Evolutionary conservation across 2,329 filamentous ascomycete species (phyloP).

Genomic region (Trichophyton benhamiae): DNA sequence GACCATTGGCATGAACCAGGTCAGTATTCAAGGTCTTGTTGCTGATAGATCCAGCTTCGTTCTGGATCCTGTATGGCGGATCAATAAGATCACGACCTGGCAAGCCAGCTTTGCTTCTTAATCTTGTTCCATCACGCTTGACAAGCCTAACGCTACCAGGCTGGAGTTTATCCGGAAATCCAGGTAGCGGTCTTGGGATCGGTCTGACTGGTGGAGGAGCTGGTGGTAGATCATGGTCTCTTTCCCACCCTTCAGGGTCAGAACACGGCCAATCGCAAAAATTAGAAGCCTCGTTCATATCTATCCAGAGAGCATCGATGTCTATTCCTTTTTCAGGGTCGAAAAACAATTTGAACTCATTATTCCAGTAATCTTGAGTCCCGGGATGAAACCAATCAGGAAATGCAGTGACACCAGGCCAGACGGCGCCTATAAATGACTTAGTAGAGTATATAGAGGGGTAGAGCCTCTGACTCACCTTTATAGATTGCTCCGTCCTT

Average conservation of each 20-base stretch:
- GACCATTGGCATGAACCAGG: constrained; percentile 50
- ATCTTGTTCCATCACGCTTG: constrained; percentile 12
- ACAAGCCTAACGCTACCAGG: constrained; percentile 25
- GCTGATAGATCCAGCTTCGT: constrained; percentile 37
- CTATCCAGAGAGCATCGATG: constrained; percentile 61
- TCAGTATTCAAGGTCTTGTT: constrained; percentile 50
- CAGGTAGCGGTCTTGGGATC: constrained; percentile 49
- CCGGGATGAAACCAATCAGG: constrained; percentile 59
- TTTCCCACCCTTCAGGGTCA: constrained; percentile 38
- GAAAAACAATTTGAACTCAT: constrained; percentile 52
- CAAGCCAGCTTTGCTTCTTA: constrained; percentile 40
- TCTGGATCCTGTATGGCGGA: constrained; percentile 50
- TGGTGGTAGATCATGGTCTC: constrained; percentile 36
- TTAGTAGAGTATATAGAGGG: background rate
- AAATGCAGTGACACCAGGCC: constrained; percentile 57
- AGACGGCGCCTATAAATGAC: constrained; percentile 46
- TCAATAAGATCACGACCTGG: constrained; percentile 48
- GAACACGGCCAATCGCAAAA: constrained; percentile 40
- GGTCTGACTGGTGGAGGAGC: constrained; percentile 46
- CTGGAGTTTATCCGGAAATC: constrained; percentile 52
- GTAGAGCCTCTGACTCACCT: constrained; percentile 14
- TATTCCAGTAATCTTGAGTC: constrained; percentile 51
- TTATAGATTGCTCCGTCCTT: constrained; percentile 41
- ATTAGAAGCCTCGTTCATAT: constrained; percentile 43
- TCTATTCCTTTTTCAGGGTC: constrained; percentile 48